A percentile compares a stretch with the other conserved stretches of the same genome.
Conservation (phyloP, 768 basidiomycete species). For the Tulasnella sp. region DNA sequence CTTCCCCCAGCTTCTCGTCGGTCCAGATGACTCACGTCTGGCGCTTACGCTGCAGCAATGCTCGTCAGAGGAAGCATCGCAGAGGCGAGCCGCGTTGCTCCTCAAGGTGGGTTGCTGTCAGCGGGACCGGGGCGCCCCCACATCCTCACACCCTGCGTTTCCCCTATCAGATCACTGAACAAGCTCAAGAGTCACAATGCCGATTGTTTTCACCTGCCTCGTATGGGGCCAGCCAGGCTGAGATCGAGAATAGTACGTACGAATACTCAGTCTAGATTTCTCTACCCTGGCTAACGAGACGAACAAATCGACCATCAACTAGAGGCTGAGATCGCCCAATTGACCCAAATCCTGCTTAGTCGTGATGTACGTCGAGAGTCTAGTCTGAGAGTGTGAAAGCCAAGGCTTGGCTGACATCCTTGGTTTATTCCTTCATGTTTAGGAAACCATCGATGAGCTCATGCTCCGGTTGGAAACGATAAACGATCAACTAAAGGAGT, state of each 20-base stretch:
- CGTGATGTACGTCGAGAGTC: background rate
- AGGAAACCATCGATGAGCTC: constrained; percentile 5
- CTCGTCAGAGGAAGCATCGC: background rate
- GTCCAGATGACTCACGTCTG: background rate
- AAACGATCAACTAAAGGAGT: constrained; percentile 14
- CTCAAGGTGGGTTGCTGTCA: background rate
- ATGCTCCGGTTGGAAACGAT: constrained; percentile 2
- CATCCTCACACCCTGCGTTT: too few relatives aligned
- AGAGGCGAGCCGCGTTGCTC: background rate
- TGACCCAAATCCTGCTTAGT: background rate
- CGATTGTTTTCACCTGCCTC: background rate
- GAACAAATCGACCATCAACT: background rate
- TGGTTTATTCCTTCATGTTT: background rate
- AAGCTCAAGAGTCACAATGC: background rate
- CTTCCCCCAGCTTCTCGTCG: background rate
- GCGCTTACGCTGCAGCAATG: background rate
- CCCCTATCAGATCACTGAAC: constrained; percentile 6
- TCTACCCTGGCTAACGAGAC: too few relatives aligned
- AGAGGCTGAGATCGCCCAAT: constrained; percentile 3
- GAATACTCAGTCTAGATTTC: too few relatives aligned
- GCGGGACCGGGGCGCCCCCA: too few relatives aligned
- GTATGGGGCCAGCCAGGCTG: background rate
- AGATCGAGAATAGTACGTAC: background rate
- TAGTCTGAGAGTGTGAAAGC: too few relatives aligned
- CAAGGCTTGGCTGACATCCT: too few relatives aligned